These are phyloP conservation scores for Penicillium ochrochloron DNA, from an alignment of 495 filamentous ascomycete species.

Conservation along the genomic window DNA sequence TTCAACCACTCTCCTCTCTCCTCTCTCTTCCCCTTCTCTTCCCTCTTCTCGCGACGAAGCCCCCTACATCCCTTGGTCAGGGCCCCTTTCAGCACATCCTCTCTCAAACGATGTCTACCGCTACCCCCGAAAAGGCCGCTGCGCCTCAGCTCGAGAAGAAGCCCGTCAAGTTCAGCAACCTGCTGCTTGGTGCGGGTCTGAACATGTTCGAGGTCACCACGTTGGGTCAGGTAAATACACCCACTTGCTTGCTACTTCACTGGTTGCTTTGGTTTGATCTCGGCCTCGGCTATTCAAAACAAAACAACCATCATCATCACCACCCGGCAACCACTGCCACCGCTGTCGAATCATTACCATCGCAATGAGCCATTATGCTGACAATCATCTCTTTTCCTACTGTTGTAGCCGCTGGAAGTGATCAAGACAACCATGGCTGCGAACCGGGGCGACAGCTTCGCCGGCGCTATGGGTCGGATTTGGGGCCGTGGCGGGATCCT, in stretches of 20 bases:
- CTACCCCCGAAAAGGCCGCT: conserved; percentile 56
- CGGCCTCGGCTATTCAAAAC: not conserved
- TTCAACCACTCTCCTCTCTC: conserved; percentile 15
- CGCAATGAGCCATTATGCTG: conserved; percentile 15
- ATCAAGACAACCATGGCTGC: conserved; percentile 99
- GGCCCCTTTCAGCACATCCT: conserved; percentile 65
- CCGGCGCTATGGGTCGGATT: conserved; percentile 77
- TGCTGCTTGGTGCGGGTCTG: conserved; percentile 92
- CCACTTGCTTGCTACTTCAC: not conserved
- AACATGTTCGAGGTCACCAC: conserved; percentile 98
- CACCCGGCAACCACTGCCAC: not conserved
- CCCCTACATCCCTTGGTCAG: conserved; percentile 90
- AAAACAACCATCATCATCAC: not conserved
- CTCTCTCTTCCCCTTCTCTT: conserved; percentile 22
- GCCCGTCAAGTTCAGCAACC: conserved; percentile 99
- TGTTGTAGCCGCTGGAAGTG: conserved; percentile 85
- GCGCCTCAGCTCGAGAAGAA: conserved; percentile 84
- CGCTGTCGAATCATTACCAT: not conserved
- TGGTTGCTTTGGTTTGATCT: not conserved
- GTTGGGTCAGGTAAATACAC: conserved; percentile 70
- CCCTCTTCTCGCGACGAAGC: conserved; percentile 69
- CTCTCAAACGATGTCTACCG: conserved; percentile 52
- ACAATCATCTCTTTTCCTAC: conserved; percentile 11
- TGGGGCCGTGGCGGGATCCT: conserved; percentile 93
- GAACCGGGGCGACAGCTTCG: conserved; percentile 87